Evolutionary conservation across 352 stramenopile genomes (phyloP).

Genomic region (Phytopythium chamaehyphon): DNA sequence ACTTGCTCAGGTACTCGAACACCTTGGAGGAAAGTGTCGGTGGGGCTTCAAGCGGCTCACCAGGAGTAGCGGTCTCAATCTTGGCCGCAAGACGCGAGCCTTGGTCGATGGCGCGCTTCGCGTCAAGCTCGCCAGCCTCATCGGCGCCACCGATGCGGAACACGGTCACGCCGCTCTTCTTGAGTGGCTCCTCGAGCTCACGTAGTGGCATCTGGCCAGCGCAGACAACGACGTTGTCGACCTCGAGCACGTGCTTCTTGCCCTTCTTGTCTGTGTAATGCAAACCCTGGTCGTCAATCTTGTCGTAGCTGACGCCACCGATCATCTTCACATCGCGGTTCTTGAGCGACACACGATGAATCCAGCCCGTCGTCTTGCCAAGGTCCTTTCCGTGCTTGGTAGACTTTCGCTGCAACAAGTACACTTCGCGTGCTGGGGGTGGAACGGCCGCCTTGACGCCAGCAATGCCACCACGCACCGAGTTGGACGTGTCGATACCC

Average conservation of each 20-base stretch:
- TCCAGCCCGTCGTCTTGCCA: constrained; percentile 97
- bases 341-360: constrained; percentile 92
- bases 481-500: constrained; percentile 90
- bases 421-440: constrained; percentile 75
- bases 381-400: constrained; percentile 90
- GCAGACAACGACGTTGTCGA: constrained; percentile 96
- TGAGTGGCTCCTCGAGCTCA: constrained; percentile 82
- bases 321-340: constrained; percentile 93
- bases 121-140: constrained; percentile 94
- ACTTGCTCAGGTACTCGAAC: constrained; percentile 49
- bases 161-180: constrained; percentile 70
- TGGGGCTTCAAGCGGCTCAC: constrained; percentile 43
- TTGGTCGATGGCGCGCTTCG: constrained; percentile 97
- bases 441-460: constrained; percentile 40
- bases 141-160: constrained; percentile 96
- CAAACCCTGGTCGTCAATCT: constrained; percentile 93
- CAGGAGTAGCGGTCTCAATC: constrained; percentile 78
- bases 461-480: constrained; percentile 79
- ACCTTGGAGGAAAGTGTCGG: constrained; percentile 39
- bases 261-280: constrained; percentile 91
- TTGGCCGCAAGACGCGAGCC: constrained; percentile 83
- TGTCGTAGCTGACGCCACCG: constrained; percentile 91
- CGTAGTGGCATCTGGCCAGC: constrained; percentile 92
- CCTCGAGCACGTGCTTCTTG: constrained; percentile 82
- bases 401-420: constrained; percentile 94